Evolutionary conservation across 106 monocot species (phyloP).

Genomic region (Vanilla planifolia): DNA sequence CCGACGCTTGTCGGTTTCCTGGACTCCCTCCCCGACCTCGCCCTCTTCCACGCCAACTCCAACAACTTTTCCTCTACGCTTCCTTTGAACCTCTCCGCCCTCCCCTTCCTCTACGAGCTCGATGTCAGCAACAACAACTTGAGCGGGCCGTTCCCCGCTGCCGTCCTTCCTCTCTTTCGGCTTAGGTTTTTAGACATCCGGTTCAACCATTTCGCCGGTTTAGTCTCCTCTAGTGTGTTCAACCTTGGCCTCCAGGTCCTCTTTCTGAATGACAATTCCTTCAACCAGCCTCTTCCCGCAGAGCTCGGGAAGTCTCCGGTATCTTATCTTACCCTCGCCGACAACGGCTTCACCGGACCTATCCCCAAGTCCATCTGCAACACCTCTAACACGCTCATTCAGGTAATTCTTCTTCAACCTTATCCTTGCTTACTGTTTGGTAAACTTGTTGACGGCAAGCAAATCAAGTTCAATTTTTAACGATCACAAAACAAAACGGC

Average conservation of each 20-base stretch:
- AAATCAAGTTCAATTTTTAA: too few species aligned
- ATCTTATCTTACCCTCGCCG: slow-evolving; percentile 39
- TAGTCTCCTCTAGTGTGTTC: slow-evolving; percentile 20
- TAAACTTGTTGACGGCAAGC: too few species aligned
- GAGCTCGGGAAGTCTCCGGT: slow-evolving; percentile 23
- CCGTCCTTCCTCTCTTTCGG: slow-evolving; percentile 6
- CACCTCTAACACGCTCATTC: slow-evolving; percentile 23
- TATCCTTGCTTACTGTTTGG: too few species aligned
- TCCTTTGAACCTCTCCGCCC: slow-evolving; percentile 11
- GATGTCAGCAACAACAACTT: slow-evolving; percentile 48
- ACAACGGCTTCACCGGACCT: slow-evolving; percentile 52
- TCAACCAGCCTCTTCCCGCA: slow-evolving; percentile 25
- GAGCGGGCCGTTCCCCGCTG: slow-evolving; percentile 20
- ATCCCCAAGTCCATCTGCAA: slow-evolving; percentile 33
- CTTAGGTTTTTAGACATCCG: slow-evolving; percentile 37
- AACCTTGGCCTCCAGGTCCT: slow-evolving; percentile 17
- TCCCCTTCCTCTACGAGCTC: slow-evolving; percentile 41
- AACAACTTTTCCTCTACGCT: slow-evolving; percentile 30
- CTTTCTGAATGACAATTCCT: slow-evolving; percentile 51
- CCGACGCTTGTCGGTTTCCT: slow-evolving; percentile 31
- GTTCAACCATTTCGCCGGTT: slow-evolving; percentile 39
- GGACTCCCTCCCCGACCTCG: slow-evolving; percentile 38
- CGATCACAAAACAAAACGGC: too few species aligned
- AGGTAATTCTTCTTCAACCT: too few species aligned
- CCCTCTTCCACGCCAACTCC: slow-evolving; percentile 48